These are phyloP conservation scores for Lyophyllum shimeji DNA, from an alignment of 768 basidiomycete genomes.

Conservation along the genomic window DNA sequence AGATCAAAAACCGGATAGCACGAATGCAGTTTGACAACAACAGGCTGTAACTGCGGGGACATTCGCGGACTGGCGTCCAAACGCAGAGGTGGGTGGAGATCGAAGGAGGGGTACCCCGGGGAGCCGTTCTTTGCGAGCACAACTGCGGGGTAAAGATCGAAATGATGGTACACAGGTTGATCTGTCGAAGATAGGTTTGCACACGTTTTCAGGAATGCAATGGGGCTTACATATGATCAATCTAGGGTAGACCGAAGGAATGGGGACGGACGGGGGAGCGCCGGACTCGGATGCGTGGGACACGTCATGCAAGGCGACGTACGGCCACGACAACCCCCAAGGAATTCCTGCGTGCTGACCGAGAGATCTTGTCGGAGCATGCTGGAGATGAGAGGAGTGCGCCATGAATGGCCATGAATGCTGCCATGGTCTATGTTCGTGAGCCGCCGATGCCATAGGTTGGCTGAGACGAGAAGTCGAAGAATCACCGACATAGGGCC, in stretches of 20 bases:
- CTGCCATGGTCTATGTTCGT: constrained; percentile 21
- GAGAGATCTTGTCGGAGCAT: neutral
- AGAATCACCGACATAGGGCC: constrained; percentile 25
- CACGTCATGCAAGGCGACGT: neutral
- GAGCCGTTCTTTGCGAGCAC: neutral
- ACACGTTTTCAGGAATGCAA: neutral
- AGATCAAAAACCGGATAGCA: constrained; percentile 31
- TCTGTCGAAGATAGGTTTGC: constrained; percentile 23
- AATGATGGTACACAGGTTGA: constrained; percentile 33
- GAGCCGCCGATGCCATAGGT: neutral
- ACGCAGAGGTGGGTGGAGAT: neutral
- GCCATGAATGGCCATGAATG: constrained; percentile 34
- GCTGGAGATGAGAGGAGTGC: neutral
- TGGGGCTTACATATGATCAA: constrained; percentile 17
- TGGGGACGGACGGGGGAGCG: constrained; percentile 20
- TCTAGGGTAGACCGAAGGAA: constrained; percentile 17
- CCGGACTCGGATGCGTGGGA: neutral
- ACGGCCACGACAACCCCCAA: constrained; percentile 26
- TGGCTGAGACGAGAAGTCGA: neutral
- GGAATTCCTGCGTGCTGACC: constrained; percentile 1
- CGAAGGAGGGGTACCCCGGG: constrained; percentile 8
- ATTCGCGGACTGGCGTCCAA: neutral
- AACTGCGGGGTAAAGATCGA: constrained; percentile 28
- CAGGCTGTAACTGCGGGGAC: neutral
- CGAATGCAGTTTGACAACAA: constrained; percentile 4